Percentiles rank a stretch among this genome's conserved stretches.
These are phyloP conservation scores for Debaryomyces fabryi DNA, from an alignment of 1,139 yeast species.

Conservation along the genomic window DNA sequence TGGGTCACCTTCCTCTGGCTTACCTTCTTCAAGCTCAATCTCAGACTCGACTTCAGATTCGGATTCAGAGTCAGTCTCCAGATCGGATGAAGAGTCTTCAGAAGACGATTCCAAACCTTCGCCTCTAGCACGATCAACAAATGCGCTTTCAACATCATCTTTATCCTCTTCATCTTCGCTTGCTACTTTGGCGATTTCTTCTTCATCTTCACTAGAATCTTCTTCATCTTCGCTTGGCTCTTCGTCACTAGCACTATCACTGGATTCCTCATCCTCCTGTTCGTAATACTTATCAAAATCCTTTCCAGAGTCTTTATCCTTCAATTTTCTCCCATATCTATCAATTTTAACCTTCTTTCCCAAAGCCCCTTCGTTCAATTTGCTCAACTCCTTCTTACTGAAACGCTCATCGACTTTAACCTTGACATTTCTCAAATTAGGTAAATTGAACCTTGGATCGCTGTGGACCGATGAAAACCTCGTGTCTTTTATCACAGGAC, in stretches of 20 bases:
- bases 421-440: conserved; percentile 69
- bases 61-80: conserved; percentile 32
- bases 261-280: conserved; percentile 38
- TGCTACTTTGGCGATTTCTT: conserved; percentile 8
- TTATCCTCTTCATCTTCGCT: conserved; percentile 26
- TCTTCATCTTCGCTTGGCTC: conserved; percentile 40
- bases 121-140: conserved; percentile 67
- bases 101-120: conserved; percentile 48
- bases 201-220: conserved; percentile 19
- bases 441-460: conserved; percentile 86
- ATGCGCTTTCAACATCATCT: conserved; percentile 33
- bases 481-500: conserved; percentile 59
- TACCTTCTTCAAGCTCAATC: conserved; percentile 54
- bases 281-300: conserved; percentile 71
- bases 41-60: conserved; percentile 53
- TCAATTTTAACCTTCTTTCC: conserved; percentile 67
- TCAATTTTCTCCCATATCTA: conserved; percentile 79
- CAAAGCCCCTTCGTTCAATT: conserved; percentile 52
- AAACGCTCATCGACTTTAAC: conserved; percentile 88
- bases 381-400: conserved; percentile 67
- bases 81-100: conserved; percentile 22
- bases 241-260: conserved; percentile 17
- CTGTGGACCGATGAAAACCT: conserved; percentile 79
- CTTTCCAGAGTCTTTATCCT: conserved; percentile 34
- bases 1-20: conserved; percentile 86